A percentile compares a stretch with the other conserved stretches of the same genome.
Conservation (phyloP, 257 asterid species). For the Thymus quinquecostatus region DNA sequence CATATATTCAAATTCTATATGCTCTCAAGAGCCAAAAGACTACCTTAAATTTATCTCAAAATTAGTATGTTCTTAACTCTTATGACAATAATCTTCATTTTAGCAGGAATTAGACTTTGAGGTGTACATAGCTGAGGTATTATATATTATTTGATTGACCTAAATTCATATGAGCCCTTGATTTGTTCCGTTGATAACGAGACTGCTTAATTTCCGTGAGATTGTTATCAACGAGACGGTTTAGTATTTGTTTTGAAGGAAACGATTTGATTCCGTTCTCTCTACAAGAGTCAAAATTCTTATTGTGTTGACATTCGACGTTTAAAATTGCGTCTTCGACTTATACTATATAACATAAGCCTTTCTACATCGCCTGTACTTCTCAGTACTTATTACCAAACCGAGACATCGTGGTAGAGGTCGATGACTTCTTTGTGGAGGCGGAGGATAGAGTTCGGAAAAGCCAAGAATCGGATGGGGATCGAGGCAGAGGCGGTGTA, state of each 20-base stretch:
- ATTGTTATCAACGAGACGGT: too few species aligned
- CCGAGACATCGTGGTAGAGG: constrained; percentile 27
- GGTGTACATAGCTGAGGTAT: constrained; percentile 72
- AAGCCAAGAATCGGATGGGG: constrained; percentile 95
- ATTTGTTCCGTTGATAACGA: too few species aligned
- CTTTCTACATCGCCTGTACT: constrained; percentile 34
- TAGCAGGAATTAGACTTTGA: constrained; percentile 51
- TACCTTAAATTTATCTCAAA: constrained; percentile 34
- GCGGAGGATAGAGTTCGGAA: constrained; percentile 68
- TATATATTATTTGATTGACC: constrained; percentile 46
- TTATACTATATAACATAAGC: constrained; percentile 42
- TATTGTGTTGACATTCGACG: not conserved
- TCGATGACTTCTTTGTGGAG: constrained; percentile 42
- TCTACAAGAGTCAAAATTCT: not conserved
- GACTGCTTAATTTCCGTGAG: too few species aligned
- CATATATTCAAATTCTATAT: constrained; percentile 33
- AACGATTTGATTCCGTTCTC: too few species aligned
- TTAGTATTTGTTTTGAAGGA: too few species aligned
- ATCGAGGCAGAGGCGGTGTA: constrained; percentile 69
- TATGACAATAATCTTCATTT: constrained; percentile 42
- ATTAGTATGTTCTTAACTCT: constrained; percentile 41
- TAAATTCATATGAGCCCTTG: not conserved
- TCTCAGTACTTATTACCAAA: constrained; percentile 32
- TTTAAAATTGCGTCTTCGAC: not conserved
- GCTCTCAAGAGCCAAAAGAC: constrained; percentile 48